These are phyloP conservation scores for Candida railenensis DNA, from an alignment of 805 yeast species.

Conservation along the genomic window DNA sequence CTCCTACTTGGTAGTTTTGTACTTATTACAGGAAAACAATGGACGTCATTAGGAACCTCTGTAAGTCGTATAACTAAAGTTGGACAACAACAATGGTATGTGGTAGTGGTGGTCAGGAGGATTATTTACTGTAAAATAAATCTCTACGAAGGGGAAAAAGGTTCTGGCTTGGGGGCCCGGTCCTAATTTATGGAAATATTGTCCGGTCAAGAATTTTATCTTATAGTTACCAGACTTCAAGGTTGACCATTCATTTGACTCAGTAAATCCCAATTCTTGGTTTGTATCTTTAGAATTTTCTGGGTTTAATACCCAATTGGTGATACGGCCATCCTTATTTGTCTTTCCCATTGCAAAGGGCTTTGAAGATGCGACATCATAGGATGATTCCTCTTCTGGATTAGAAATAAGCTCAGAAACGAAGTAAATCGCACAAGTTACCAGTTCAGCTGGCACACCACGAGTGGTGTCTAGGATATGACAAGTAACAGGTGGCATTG, in stretches of 20 bases:
- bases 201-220: conserved; percentile 73
- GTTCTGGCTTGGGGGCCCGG: conserved; percentile 39
- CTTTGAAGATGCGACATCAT: conserved; percentile 19
- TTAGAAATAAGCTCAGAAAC: conserved; percentile 23
- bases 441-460: conserved; percentile 81
- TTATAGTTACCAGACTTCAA: conserved; percentile 67
- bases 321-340: conserved; percentile 77
- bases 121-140: conserved; percentile 62
- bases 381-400: conserved; percentile 25
- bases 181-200: conserved; percentile 48
- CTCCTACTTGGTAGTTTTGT: too few relatives aligned
- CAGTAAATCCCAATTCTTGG: conserved; percentile 27
- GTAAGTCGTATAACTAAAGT: conserved; percentile 87
- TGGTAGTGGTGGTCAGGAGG: conserved; percentile 84
- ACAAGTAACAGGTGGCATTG: conserved; percentile 68
- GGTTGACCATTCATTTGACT: conserved; percentile 37
- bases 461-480: conserved; percentile 82
- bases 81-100: conserved; percentile 80
- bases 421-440: conserved; percentile 61
- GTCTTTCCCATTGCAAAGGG: conserved; percentile 73
- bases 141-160: conserved; percentile 87
- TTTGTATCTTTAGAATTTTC: conserved; percentile 12
- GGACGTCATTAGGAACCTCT: too few relatives aligned
- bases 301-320: conserved; percentile 60
- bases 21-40: too few relatives aligned